A percentile compares a stretch with the other conserved stretches of the same genome.
Evolutionary conservation across 768 basidiomycete genomes (phyloP).

Genomic region (Podaxis sp.): DNA sequence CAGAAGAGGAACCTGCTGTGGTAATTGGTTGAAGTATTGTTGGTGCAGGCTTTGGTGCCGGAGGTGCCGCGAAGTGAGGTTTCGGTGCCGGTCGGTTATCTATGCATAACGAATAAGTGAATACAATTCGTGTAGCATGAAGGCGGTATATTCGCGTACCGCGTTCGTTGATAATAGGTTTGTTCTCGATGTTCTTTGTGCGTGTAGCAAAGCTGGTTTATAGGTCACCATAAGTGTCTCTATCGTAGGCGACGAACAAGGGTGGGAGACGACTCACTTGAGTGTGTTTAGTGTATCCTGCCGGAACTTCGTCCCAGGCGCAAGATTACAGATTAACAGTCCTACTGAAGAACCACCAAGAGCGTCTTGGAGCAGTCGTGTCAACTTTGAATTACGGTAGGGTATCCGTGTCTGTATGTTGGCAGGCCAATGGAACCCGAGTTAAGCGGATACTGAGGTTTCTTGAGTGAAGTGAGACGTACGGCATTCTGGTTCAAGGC

Average conservation of each 20-base stretch:
- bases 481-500: constrained; percentile 76
- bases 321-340: constrained; percentile 83
- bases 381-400: constrained; percentile 88
- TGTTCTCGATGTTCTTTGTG: constrained; percentile 86
- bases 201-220: constrained; percentile 68
- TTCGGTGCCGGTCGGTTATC: constrained; percentile 61
- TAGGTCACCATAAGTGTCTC: constrained; percentile 5
- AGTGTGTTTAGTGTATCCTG: constrained; percentile 90
- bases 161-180: constrained; percentile 73
- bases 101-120: constrained; percentile 20
- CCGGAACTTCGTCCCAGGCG: constrained; percentile 78
- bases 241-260: neutral
- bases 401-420: constrained; percentile 68
- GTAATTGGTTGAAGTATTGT: constrained; percentile 44
- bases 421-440: neutral
- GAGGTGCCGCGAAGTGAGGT: constrained; percentile 62
- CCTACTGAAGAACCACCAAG: constrained; percentile 81
- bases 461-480: constrained; percentile 25
- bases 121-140: neutral
- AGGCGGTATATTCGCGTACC: constrained; percentile 39
- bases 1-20: constrained; percentile 28
- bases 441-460: neutral
- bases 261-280: constrained; percentile 52
- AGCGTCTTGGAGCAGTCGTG: constrained; percentile 86
- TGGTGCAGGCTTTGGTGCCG: constrained; percentile 46